A percentile compares a stretch with the other conserved stretches of the same genome.
phyloP scores from a whole-genome alignment of 164 flowering plant species.

The Dillenia turbinata region DNA sequence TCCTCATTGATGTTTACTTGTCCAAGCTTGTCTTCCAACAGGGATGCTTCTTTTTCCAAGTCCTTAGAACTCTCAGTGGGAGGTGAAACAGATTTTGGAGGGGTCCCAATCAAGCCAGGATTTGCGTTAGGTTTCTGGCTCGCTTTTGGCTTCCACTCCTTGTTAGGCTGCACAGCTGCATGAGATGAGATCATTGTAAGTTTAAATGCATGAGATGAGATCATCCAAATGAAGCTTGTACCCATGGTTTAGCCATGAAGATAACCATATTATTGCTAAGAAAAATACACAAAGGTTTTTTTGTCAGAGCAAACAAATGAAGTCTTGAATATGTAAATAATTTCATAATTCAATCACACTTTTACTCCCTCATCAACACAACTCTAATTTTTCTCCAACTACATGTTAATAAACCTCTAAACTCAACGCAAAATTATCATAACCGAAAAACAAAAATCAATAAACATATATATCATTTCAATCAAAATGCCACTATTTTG shows the following conservation, averaged over 20 bases:
- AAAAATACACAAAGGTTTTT: not conserved
- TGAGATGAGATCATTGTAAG: not conserved
- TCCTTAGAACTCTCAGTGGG: slow-evolving; percentile 34
- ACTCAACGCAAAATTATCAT: too few species aligned
- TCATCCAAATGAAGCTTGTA: not conserved
- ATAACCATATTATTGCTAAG: not conserved
- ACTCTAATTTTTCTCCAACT: too few species aligned
- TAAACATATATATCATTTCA: too few species aligned
- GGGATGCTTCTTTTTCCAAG: slow-evolving; percentile 29
- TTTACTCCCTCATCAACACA: too few species aligned
- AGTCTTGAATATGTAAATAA: too few species aligned
- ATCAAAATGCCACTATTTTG: too few species aligned
- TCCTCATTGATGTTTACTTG: slow-evolving; percentile 38
- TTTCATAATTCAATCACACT: too few species aligned
- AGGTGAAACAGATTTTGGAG: slow-evolving; percentile 39
- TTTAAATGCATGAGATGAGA: too few species aligned
- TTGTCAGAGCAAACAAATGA: too few species aligned
- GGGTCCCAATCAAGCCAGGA: slow-evolving; percentile 54
- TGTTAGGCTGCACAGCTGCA: slow-evolving; percentile 58
- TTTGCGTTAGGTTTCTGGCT: slow-evolving; percentile 43
- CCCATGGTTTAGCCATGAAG: not conserved
- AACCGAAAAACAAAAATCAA: too few species aligned
- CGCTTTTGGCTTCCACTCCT: slow-evolving; percentile 94
- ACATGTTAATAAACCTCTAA: too few species aligned
- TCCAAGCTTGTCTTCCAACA: slow-evolving; percentile 54